These are phyloP conservation scores for Suillus lakei DNA, from an alignment of 768 basidiomycete species.

Conservation along the genomic window DNA sequence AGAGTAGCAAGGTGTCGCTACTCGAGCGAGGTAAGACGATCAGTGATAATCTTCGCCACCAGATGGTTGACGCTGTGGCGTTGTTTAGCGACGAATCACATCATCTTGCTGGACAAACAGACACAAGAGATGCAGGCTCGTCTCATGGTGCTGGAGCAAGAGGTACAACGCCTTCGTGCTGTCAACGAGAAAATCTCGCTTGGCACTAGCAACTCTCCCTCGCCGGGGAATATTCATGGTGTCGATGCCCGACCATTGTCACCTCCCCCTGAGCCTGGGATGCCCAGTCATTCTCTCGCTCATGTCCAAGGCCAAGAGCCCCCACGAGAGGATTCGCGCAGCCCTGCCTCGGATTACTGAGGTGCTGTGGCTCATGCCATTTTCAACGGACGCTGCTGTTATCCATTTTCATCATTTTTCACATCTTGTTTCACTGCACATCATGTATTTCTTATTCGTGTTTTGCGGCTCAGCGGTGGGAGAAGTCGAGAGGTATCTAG, in stretches of 20 bases:
- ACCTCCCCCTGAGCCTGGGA: slow-evolving; percentile 62
- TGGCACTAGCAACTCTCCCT: slow-evolving; percentile 57
- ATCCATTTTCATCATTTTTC: slow-evolving; percentile 39
- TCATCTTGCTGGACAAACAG: slow-evolving; percentile 69
- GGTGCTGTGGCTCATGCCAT: slow-evolving; percentile 21
- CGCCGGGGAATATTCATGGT: slow-evolving; percentile 49
- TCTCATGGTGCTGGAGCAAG: slow-evolving; percentile 66
- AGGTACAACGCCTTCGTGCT: slow-evolving; percentile 70
- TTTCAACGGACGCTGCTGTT: slow-evolving; percentile 33
- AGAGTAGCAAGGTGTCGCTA: slow-evolving; percentile 88
- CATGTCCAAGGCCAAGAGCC: slow-evolving; percentile 64
- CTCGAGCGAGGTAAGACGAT: slow-evolving; percentile 76
- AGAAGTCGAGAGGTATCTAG: slow-evolving; percentile 18
- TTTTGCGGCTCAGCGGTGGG: slow-evolving; percentile 30
- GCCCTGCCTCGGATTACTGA: slow-evolving; percentile 39
- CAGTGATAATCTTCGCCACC: slow-evolving; percentile 13
- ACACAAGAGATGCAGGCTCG: slow-evolving; percentile 76
- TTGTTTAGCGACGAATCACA: slow-evolving; percentile 75
- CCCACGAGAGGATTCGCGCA: slow-evolving; percentile 65
- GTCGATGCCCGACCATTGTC: slow-evolving; percentile 59
- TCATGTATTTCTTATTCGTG: slow-evolving; percentile 39
- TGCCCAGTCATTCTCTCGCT: slow-evolving; percentile 52
- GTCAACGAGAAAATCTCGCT: slow-evolving; percentile 88
- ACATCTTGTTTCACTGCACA: slow-evolving; percentile 37
- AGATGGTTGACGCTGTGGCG: slow-evolving; percentile 8